These are phyloP conservation scores for Dactylellina haptotyla DNA, from an alignment of 2,329 filamentous ascomycete genomes.

Conservation along the genomic window DNA sequence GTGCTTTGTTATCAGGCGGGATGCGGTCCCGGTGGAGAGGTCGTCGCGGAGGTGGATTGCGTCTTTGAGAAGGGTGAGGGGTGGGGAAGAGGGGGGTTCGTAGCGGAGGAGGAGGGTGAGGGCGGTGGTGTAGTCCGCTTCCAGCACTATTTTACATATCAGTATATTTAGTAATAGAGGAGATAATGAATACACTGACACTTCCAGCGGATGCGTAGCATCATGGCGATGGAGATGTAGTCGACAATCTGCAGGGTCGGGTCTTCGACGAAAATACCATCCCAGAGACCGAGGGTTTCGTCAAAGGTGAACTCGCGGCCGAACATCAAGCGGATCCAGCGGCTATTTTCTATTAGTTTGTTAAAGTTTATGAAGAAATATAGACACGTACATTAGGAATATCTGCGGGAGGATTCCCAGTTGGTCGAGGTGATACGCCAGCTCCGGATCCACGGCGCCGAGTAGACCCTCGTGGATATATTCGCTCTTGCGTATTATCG, in stretches of 20 bases:
- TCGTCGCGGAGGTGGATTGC: conserved; percentile 78
- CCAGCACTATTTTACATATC: conserved; percentile 70
- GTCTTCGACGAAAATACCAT: conserved; percentile 87
- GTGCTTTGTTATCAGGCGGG: conserved; percentile 41
- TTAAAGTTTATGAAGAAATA: background rate
- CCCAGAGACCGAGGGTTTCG: conserved; percentile 86
- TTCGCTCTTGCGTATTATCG: conserved; percentile 85
- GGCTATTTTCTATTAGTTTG: conserved; percentile 64
- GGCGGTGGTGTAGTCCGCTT: conserved; percentile 86
- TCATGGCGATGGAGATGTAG: conserved; percentile 91
- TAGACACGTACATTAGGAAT: conserved; percentile 80
- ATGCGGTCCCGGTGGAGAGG: conserved; percentile 63
- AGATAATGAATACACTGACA: conserved; percentile 66
- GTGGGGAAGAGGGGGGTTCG: conserved; percentile 72
- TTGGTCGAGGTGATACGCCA: conserved; percentile 80
- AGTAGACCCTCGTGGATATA: conserved; percentile 86
- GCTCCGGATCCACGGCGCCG: conserved; percentile 80
- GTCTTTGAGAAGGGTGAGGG: conserved; percentile 85
- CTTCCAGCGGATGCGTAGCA: conserved; percentile 89
- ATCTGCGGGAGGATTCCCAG: conserved; percentile 96
- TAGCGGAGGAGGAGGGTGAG: conserved; percentile 86
- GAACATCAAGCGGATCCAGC: conserved; percentile 93
- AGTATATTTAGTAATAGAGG: conserved; percentile 7
- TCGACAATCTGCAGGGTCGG: conserved; percentile 82
- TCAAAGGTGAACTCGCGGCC: conserved; percentile 92